Conservation (phyloP, 2,329 filamentous ascomycete species). For the Cordyceps farinosa region DNA sequence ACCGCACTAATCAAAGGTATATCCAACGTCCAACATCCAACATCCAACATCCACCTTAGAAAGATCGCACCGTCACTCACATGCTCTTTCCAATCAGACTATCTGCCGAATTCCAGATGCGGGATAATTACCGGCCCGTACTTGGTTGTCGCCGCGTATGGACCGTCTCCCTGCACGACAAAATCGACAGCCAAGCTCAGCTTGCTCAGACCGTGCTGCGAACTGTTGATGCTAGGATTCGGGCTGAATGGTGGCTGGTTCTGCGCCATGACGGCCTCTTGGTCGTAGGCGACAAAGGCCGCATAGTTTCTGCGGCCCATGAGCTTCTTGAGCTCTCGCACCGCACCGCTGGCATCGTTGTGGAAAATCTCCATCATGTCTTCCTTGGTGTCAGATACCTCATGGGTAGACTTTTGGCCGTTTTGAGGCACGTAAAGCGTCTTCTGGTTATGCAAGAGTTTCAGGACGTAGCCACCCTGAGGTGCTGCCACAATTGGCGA, state of each 20-base stretch:
- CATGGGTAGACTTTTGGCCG: constrained; percentile 70
- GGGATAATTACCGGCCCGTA: constrained; percentile 96
- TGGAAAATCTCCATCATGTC: constrained; percentile 99
- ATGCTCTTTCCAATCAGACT: background rate
- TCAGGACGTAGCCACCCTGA: constrained; percentile 79
- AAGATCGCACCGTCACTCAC: background rate
- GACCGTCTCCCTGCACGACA: constrained; percentile 88
- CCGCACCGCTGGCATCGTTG: constrained; percentile 79
- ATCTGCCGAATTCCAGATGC: constrained; percentile 72
- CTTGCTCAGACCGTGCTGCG: constrained; percentile 52
- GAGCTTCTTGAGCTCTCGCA: constrained; percentile 80
- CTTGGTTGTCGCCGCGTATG: constrained; percentile 80
- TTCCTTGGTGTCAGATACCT: constrained; percentile 89
- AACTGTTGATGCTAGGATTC: constrained; percentile 33
- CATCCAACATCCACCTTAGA: background rate
- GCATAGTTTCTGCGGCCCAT: constrained; percentile 94
- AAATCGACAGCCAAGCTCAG: constrained; percentile 92
- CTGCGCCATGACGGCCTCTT: constrained; percentile 59
- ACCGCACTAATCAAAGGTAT: constrained; percentile 3
- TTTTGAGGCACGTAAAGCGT: constrained; percentile 88
- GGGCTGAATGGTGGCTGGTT: constrained; percentile 37
- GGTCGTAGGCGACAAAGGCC: constrained; percentile 90
- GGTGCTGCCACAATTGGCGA: constrained; percentile 90
- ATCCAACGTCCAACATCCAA: background rate
- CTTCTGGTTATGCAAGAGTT: constrained; percentile 93